Conservation (phyloP, 805 yeast species). For the Blastobotrys robertii region DNA sequence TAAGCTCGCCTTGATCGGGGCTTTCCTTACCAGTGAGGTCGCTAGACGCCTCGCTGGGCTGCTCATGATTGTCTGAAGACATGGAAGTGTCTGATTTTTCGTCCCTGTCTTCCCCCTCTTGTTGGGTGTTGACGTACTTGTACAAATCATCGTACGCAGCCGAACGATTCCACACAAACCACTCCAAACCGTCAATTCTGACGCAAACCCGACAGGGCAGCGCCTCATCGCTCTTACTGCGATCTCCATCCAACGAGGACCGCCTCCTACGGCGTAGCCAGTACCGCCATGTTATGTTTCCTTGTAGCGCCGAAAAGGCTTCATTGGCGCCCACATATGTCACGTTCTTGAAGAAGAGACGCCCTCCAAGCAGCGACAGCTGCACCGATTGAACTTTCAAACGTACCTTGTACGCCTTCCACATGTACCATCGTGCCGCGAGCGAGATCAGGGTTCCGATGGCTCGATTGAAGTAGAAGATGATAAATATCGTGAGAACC, state of each 20-base stretch:
- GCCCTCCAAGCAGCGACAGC: constrained; percentile 73
- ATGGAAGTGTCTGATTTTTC: background rate
- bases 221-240: constrained; percentile 10
- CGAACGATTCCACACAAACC: constrained; percentile 73
- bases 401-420: constrained; percentile 52
- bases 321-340: constrained; percentile 65
- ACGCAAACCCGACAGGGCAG: constrained; percentile 28
- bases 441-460: constrained; percentile 52
- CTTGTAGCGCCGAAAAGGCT: constrained; percentile 59
- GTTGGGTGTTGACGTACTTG: constrained; percentile 3
- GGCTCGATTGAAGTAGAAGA: constrained; percentile 70
- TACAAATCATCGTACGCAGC: constrained; percentile 62
- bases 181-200: constrained; percentile 66
- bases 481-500: constrained; percentile 47
- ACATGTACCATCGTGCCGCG: constrained; percentile 42
- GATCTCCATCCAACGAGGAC: constrained; percentile 15
- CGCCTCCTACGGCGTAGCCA: constrained; percentile 54
- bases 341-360: constrained; percentile 67
- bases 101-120: background rate
- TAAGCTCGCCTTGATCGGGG: background rate
- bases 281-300: constrained; percentile 81
- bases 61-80: background rate
- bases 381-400: constrained; percentile 65
- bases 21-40: background rate
- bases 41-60: background rate